Evolutionary conservation across 176 grass and related monocot species (phyloP), one percentile per base, ranked within the genome.

Genomic region (Oryza glaberrima): DNA sequence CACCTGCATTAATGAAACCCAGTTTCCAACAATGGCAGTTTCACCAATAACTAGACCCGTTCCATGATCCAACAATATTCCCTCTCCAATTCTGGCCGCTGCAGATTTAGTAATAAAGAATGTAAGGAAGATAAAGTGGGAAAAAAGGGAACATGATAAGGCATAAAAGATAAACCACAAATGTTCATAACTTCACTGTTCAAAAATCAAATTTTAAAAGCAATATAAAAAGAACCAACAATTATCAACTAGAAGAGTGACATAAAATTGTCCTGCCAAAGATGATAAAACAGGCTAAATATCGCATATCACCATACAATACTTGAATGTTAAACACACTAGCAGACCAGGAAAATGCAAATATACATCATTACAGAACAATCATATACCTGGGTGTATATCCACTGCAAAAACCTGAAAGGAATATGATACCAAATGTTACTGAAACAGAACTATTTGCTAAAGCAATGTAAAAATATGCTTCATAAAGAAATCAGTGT

Each of bases 1-100:
- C 54, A 91, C 96, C 96, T 99, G 96, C 96, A 99, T 99, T 69
- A 99, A 85, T 60, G 96, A 96, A 87, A 99, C 96, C 91, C 93
- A 99, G 68, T 99, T 99, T 84, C 93, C 96, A 78, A 99, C 91
- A 82, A 96, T 81, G 20, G 96, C 93, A 85, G 96, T 99, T 96
- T 99, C 96, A 71, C 96, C 96, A 73, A 99, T 99, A 26, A 99
- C 96, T 81, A 99, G 73, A 81, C 96, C 96, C 19, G 96, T 99
- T 70, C 90, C 96, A 85, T 99, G 96, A 94, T 99, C 96, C 91
- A 99, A 86, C 79, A 96, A 81, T 87, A 96, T 94, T 48, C 96
- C 96, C 76, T 99, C 93, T 12, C 96, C 96, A 73, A 99, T 99
- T 88, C 75, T 92, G 23, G 96, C 96, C 85, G 96, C 96, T 99